Percentiles rank a stretch among this genome's conserved stretches.
phyloP scores from a whole-genome alignment of 2,329 filamentous ascomycete genomes.

The Fusarium udum region DNA sequence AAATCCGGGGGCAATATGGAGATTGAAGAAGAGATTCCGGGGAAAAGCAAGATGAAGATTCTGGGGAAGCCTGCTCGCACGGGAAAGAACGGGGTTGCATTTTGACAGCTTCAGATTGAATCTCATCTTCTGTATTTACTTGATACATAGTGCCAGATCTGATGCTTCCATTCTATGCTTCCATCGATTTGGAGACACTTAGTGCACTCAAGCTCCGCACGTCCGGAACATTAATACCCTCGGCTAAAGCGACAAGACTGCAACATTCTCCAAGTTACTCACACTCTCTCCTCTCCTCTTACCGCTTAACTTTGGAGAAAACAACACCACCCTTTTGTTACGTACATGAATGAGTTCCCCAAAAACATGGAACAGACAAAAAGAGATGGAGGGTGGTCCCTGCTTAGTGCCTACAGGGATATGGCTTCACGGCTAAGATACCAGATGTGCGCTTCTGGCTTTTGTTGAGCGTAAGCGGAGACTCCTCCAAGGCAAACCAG shows the following conservation, averaged over 20 bases:
- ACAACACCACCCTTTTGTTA: not conserved
- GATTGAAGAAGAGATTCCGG: conserved; percentile 27
- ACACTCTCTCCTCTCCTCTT: conserved; percentile 10
- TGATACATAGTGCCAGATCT: not conserved
- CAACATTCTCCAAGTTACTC: conserved; percentile 30
- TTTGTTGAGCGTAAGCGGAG: conserved; percentile 14
- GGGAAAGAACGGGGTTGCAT: conserved; percentile 16
- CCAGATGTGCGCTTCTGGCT: conserved; percentile 1
- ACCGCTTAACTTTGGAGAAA: conserved; percentile 22
- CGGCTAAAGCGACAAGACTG: conserved; percentile 18
- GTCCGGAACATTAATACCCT: conserved; percentile 22
- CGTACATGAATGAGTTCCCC: conserved; percentile 14
- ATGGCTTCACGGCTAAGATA: conserved; percentile 19
- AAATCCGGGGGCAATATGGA: not conserved
- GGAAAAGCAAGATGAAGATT: conserved; percentile 28
- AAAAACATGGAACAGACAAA: not conserved
- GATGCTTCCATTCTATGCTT: not conserved
- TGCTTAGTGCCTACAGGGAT: conserved; percentile 5
- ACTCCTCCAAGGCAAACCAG: not conserved
- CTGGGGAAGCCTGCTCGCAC: conserved; percentile 30
- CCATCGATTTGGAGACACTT: conserved; percentile 9
- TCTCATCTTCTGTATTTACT: not conserved
- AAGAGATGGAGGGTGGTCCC: conserved; percentile 23
- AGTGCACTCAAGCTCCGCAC: conserved; percentile 23
- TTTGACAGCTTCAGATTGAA: not conserved